Percentiles rank a stretch among this genome's conserved stretches.
These are phyloP conservation scores for Tylopilus intermedius DNA, from an alignment of 768 basidiomycete species.

Conservation along the genomic window DNA sequence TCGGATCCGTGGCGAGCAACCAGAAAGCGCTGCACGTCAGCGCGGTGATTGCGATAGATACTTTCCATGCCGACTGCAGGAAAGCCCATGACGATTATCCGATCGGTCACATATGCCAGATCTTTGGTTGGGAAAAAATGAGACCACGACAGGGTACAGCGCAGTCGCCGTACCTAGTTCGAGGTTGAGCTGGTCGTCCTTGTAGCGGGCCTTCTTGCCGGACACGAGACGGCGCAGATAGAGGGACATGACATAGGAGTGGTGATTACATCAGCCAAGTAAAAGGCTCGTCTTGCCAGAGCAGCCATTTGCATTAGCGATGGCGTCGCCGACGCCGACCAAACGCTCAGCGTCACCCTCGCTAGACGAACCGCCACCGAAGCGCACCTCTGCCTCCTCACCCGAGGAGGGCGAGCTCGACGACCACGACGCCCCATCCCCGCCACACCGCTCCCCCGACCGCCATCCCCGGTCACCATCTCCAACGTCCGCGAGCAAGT, in stretches of 20 bases:
- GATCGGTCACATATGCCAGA: slow-evolving; percentile 67
- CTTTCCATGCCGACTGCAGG: slow-evolving; percentile 77
- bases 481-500: slow-evolving; percentile 29
- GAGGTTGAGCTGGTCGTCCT: slow-evolving; percentile 58
- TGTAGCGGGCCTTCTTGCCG: slow-evolving; percentile 76
- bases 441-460: slow-evolving; percentile 12
- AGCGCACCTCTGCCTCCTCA: slow-evolving; percentile 53
- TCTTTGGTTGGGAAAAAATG: slow-evolving; percentile 32
- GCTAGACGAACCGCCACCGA: slow-evolving; percentile 43
- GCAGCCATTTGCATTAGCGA: background rate
- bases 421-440: slow-evolving; percentile 37
- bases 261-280: slow-evolving; percentile 19
- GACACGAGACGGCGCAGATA: slow-evolving; percentile 72
- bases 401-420: slow-evolving; percentile 84
- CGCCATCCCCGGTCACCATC: slow-evolving; percentile 31
- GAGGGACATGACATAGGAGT: slow-evolving; percentile 45
- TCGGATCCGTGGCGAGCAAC: slow-evolving; percentile 68
- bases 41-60: slow-evolving; percentile 72
- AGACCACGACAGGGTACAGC: slow-evolving; percentile 12
- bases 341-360: slow-evolving; percentile 64
- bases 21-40: slow-evolving; percentile 73
- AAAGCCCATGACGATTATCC: slow-evolving; percentile 77
- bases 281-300: background rate
- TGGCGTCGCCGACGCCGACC: slow-evolving; percentile 9
- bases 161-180: slow-evolving; percentile 55